These are phyloP conservation scores for Pythium insidiosum DNA, from an alignment of 352 stramenopile genomes.

Conservation along the genomic window DNA sequence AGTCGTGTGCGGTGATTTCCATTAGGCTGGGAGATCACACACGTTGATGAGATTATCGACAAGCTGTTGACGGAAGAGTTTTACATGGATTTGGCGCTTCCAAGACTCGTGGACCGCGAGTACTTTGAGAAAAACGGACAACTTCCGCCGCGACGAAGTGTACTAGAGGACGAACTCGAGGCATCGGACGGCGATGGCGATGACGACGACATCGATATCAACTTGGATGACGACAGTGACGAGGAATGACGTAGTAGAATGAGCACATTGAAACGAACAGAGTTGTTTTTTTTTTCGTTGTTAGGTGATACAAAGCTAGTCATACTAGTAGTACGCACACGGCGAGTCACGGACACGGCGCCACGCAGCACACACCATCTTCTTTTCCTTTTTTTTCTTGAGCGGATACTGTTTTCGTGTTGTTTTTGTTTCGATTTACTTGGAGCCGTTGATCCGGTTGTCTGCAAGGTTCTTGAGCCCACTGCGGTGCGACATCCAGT, in stretches of 20 bases:
- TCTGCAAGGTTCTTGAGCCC: slow-evolving; percentile 26
- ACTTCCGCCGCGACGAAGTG: slow-evolving; percentile 54
- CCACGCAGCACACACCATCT: no score
- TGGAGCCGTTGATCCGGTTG: slow-evolving; percentile 31
- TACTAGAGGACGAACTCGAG: slow-evolving; percentile 71
- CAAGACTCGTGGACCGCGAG: slow-evolving; percentile 82
- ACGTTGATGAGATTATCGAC: slow-evolving; percentile 97
- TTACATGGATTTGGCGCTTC: slow-evolving; percentile 93
- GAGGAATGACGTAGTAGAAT: background rate
- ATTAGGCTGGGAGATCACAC: slow-evolving; percentile 90
- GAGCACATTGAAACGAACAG: no score
- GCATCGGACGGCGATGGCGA: slow-evolving; percentile 15
- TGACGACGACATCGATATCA: slow-evolving; percentile 8
- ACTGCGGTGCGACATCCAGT: slow-evolving; percentile 46
- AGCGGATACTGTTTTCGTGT: no score
- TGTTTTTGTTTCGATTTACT: slow-evolving; percentile 7
- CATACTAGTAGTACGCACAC: no score
- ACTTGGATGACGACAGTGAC: slow-evolving; percentile 6
- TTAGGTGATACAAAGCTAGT: no score
- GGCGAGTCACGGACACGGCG: no score
- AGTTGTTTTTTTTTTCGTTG: no score
- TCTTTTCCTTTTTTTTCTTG: no score
- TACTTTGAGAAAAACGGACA: slow-evolving; percentile 75
- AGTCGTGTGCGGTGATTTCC: background rate
- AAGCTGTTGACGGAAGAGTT: slow-evolving; percentile 88